Evolutionary conservation across 2,329 filamentous ascomycete genomes (phyloP).

Genomic region (Pseudocercospora cruenta): DNA sequence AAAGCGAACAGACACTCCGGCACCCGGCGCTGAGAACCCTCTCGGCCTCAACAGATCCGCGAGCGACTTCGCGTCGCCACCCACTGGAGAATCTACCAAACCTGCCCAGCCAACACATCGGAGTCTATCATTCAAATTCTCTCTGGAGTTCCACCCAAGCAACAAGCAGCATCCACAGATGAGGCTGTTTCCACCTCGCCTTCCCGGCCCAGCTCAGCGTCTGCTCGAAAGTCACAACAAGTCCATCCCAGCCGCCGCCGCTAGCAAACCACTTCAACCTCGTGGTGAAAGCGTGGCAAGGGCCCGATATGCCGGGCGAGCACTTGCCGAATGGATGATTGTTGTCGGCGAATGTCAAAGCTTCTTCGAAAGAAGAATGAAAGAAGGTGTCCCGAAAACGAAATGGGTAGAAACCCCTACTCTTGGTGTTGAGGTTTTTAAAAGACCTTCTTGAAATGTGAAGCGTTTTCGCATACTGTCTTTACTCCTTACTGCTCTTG

Average conservation of each 20-base stretch:
- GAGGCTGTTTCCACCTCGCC: constrained; percentile 66
- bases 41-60: constrained; percentile 19
- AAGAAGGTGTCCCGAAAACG: constrained; percentile 70
- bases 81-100: constrained; percentile 3
- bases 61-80: constrained; percentile 18
- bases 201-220: constrained; percentile 71
- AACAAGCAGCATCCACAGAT: constrained; percentile 61
- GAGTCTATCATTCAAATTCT: constrained; percentile 74
- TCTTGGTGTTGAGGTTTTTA: constrained; percentile 66
- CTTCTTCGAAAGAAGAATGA: constrained; percentile 75
- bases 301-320: constrained; percentile 68
- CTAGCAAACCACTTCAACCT: constrained; percentile 36
- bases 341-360: constrained; percentile 79
- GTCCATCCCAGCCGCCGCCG: background rate
- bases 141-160: constrained; percentile 67
- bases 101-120: constrained; percentile 46
- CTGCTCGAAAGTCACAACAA: constrained; percentile 54
- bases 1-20: constrained; percentile 14
- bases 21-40: constrained; percentile 12
- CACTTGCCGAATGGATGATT: constrained; percentile 76
- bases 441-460: constrained; percentile 28
- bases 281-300: constrained; percentile 42
- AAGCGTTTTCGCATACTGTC: background rate
- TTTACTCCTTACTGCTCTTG: background rate
- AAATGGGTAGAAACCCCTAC: constrained; percentile 71